A percentile compares a stretch with the other conserved stretches of the same genome.
Conservation (phyloP, 2,329 filamentous ascomycete genomes). For the Monascus ruber region DNA sequence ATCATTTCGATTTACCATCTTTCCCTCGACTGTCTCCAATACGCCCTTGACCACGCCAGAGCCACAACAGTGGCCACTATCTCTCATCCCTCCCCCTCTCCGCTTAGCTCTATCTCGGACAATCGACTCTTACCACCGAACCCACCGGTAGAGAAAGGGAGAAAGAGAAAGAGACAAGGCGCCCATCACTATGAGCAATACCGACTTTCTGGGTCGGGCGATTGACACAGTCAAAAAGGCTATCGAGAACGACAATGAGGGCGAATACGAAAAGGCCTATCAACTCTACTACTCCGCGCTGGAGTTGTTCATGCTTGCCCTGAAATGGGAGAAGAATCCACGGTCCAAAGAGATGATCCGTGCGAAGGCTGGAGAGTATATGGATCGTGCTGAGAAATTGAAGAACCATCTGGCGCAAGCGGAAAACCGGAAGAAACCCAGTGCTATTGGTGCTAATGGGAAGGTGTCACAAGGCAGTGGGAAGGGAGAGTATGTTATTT, state of each 20-base stretch:
- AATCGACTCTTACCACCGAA: no score
- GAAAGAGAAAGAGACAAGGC: no score
- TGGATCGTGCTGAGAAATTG: constrained; percentile 96
- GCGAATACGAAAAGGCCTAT: constrained; percentile 95
- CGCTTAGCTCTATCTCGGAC: no score
- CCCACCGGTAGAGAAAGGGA: no score
- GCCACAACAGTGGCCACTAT: no score
- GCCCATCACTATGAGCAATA: constrained; percentile 62
- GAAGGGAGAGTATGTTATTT: constrained; percentile 43
- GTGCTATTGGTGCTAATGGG: constrained; percentile 41
- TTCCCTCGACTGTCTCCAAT: no score
- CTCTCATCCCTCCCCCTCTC: no score
- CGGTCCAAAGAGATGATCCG: constrained; percentile 97
- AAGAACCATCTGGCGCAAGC: constrained; percentile 72
- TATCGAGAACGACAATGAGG: constrained; percentile 89
- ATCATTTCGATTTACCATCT: no score
- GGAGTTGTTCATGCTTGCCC: constrained; percentile 94
- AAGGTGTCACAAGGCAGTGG: constrained; percentile 39
- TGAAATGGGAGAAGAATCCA: constrained; percentile 99
- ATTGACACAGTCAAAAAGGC: constrained; percentile 96
- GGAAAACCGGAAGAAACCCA: constrained; percentile 41
- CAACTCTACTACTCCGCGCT: constrained; percentile 91
- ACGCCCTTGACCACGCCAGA: no score
- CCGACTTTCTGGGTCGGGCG: constrained; percentile 91
- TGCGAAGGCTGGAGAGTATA: constrained; percentile 89